Percentiles rank a stretch among this genome's conserved stretches.
These are phyloP conservation scores for Alopecurus myosuroides DNA, from an alignment of 176 grass and related monocot genomes.

Conservation along the genomic window DNA sequence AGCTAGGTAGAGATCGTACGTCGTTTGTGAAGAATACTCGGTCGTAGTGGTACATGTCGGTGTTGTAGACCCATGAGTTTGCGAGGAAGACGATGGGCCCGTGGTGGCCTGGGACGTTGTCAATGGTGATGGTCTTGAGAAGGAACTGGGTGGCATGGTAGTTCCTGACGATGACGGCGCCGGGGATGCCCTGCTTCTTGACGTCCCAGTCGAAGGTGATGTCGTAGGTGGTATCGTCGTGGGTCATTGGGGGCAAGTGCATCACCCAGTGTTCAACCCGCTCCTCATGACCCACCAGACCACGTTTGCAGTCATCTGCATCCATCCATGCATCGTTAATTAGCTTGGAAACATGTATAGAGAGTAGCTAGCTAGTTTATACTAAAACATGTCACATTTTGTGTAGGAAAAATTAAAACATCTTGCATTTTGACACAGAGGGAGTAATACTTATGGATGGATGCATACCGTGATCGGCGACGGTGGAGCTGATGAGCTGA, in stretches of 20 bases:
- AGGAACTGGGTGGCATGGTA: conserved; percentile 1
- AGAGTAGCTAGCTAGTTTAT: too few relatives aligned
- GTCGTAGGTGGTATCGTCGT: background rate
- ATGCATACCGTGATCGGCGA: conserved; percentile 30
- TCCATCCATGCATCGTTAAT: background rate
- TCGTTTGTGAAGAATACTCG: conserved; percentile 29
- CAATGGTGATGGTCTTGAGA: conserved; percentile 19
- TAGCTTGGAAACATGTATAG: too few relatives aligned
- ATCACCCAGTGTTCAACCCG: background rate
- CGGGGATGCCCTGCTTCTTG: background rate
- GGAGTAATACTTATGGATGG: too few relatives aligned
- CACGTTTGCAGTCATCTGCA: background rate
- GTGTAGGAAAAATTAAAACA: too few relatives aligned
- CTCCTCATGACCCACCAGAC: background rate
- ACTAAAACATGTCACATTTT: too few relatives aligned
- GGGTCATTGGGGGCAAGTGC: background rate
- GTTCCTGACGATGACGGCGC: conserved; percentile 30
- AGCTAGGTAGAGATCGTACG: background rate
- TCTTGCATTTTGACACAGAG: too few relatives aligned
- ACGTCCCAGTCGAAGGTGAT: conserved; percentile 22
- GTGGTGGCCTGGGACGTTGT: background rate
- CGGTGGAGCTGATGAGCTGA: conserved; percentile 52
- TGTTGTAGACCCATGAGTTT: conserved; percentile 35
- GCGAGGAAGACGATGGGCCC: conserved; percentile 15
- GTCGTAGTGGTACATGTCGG: conserved; percentile 7